phyloP scores from a whole-genome alignment of 1,284 basidiomycete genomes.

The Mycena sp. region DNA sequence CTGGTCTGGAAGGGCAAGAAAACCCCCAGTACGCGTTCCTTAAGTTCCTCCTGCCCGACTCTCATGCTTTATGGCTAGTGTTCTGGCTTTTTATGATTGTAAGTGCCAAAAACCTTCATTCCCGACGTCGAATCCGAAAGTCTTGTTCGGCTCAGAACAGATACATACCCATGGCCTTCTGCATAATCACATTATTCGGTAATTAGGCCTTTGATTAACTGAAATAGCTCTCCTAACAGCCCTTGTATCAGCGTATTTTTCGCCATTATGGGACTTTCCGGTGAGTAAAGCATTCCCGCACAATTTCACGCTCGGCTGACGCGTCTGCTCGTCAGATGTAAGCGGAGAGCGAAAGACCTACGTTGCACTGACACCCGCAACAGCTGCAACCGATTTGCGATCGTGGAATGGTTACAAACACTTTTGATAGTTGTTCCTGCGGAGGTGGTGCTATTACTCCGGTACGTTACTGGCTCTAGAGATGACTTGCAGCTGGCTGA shows the following conservation, averaged over 20 bases:
- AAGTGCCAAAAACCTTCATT: not conserved
- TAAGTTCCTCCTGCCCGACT: too few species aligned
- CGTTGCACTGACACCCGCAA: not conserved
- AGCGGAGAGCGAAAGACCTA: not conserved
- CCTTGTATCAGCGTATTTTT: slow-evolving; percentile 40
- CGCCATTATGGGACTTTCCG: slow-evolving; percentile 35
- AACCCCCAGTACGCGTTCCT: slow-evolving; percentile 28
- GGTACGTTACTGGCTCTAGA: slow-evolving; percentile 23
- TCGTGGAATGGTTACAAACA: slow-evolving; percentile 41
- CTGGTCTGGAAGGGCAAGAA: slow-evolving; percentile 36
- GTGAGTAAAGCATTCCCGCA: slow-evolving; percentile 20
- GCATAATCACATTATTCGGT: slow-evolving; percentile 39
- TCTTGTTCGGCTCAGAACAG: slow-evolving; percentile 29
- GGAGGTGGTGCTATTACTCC: slow-evolving; percentile 36
- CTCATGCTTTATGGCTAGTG: slow-evolving; percentile 19
- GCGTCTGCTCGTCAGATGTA: slow-evolving; percentile 4
- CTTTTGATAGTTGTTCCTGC: slow-evolving; percentile 39
- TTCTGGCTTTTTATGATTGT: slow-evolving; percentile 35
- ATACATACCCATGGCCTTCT: slow-evolving; percentile 37
- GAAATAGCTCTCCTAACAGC: not conserved
- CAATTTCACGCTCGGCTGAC: not conserved
- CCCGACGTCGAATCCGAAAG: not conserved
- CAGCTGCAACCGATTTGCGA: slow-evolving; percentile 42
- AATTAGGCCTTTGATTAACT: not conserved
- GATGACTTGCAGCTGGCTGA: not conserved